Percentiles rank a stretch among this genome's conserved stretches.
phyloP scores from a whole-genome alignment of 345 rosid genomes.

The Rhizophora apiculata region DNA sequence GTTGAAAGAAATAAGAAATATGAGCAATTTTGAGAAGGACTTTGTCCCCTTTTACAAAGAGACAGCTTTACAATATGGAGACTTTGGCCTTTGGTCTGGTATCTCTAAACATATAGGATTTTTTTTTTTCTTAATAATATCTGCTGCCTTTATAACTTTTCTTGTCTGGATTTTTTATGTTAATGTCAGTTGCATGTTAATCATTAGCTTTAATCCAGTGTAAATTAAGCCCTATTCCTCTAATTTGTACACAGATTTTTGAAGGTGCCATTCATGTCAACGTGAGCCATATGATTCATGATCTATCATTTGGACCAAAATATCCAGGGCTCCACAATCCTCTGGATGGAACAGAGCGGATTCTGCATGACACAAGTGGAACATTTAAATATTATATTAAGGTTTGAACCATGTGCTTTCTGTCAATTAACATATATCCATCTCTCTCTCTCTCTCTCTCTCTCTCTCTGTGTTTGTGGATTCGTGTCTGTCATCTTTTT shows the following conservation, averaged over 20 bases:
- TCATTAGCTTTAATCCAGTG: not conserved
- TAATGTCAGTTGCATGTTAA: not conserved
- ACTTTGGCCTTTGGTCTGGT: too few species aligned
- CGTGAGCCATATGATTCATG: constrained; percentile 84
- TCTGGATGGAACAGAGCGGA: constrained; percentile 72
- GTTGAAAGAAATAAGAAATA: too few species aligned
- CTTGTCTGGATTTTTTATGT: not conserved
- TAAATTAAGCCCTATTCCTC: not conserved
- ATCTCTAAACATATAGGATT: too few species aligned
- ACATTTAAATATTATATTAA: constrained; percentile 93
- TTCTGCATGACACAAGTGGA: constrained; percentile 74
- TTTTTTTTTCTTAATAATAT: too few species aligned
- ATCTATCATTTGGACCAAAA: constrained; percentile 89
- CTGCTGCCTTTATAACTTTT: too few species aligned
- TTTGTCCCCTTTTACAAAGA: too few species aligned
- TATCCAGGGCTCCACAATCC: constrained; percentile 98
- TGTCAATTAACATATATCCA: too few species aligned
- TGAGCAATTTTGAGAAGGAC: too few species aligned
- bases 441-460: too few species aligned
- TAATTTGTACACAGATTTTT: constrained; percentile 61
- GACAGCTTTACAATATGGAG: too few species aligned
- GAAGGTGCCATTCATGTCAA: constrained; percentile 80
- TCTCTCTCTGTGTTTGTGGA: too few species aligned
- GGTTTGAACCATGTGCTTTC: constrained; percentile 27
- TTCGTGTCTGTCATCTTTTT: too few species aligned